These are phyloP conservation scores for Diaporthe destruens DNA, from an alignment of 2,329 filamentous ascomycete species.

Conservation along the genomic window DNA sequence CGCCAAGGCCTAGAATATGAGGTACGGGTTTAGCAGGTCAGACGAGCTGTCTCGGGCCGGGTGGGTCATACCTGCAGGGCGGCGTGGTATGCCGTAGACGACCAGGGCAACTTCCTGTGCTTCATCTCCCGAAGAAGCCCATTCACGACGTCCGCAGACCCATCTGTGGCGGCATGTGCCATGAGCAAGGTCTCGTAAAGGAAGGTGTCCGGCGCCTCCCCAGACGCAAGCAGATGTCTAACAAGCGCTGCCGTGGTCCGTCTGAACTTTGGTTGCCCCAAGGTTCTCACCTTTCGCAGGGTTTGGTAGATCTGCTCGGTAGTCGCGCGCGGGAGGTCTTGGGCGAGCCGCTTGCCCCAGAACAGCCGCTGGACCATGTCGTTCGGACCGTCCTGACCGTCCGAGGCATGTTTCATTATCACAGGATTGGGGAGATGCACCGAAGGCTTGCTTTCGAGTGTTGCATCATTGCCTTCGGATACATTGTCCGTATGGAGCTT, in stretches of 20 bases:
- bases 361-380: slow-evolving; percentile 41
- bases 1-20: slow-evolving; percentile 70
- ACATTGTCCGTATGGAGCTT: background rate
- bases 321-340: slow-evolving; percentile 46
- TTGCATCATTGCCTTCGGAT: background rate
- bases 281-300: slow-evolving; percentile 56
- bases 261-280: slow-evolving; percentile 47
- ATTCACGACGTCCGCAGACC: slow-evolving; percentile 74
- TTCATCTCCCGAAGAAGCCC: slow-evolving; percentile 81
- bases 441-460: background rate
- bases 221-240: slow-evolving; percentile 67
- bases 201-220: slow-evolving; percentile 66
- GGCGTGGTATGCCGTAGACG: slow-evolving; percentile 77
- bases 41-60: background rate
- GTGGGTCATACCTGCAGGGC: slow-evolving; percentile 70
- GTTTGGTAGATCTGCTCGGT: slow-evolving; percentile 61
- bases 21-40: slow-evolving; percentile 31
- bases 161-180: slow-evolving; percentile 75
- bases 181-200: slow-evolving; percentile 83
- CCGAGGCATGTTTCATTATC: background rate
- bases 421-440: background rate
- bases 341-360: slow-evolving; percentile 41
- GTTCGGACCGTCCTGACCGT: background rate
- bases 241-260: slow-evolving; percentile 55
- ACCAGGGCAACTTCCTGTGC: slow-evolving; percentile 69